Conservation (phyloP, 495 filamentous ascomycete genomes). For the Penicillium odoratum region DNA sequence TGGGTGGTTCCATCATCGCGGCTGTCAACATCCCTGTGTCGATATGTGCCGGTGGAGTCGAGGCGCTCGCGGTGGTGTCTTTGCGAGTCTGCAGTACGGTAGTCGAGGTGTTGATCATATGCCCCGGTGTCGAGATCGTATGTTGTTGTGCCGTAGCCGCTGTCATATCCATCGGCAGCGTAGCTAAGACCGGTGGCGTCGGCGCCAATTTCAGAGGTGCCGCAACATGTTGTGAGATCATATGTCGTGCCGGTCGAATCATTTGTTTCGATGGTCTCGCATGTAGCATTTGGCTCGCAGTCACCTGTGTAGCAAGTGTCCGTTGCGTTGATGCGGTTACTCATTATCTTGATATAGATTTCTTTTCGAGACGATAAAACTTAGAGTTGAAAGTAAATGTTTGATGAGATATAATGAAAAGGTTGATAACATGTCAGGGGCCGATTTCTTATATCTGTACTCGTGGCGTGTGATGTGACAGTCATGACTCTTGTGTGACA, state of each 20-base stretch:
- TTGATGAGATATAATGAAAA: not conserved
- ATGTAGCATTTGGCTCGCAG: slow-evolving; percentile 16
- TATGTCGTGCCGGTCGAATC: slow-evolving; percentile 24
- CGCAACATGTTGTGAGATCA: slow-evolving; percentile 31
- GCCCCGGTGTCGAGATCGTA: slow-evolving; percentile 39
- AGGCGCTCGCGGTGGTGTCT: slow-evolving; percentile 41
- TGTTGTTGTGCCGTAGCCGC: slow-evolving; percentile 40
- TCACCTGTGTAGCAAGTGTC: slow-evolving; percentile 18
- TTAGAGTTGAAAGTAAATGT: not conserved
- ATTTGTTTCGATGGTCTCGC: slow-evolving; percentile 17
- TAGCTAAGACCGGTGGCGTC: slow-evolving; percentile 39
- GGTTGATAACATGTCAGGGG: not conserved
- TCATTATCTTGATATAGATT: slow-evolving; percentile 19
- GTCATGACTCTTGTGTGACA: slow-evolving; percentile 22
- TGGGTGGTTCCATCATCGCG: slow-evolving; percentile 35
- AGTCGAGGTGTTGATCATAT: slow-evolving; percentile 44
- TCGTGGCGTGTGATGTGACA: slow-evolving; percentile 13
- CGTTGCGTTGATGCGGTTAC: slow-evolving; percentile 14
- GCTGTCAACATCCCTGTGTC: slow-evolving; percentile 37
- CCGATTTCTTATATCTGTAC: slow-evolving; percentile 9
- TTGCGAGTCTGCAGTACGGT: slow-evolving; percentile 27
- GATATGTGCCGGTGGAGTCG: slow-evolving; percentile 31
- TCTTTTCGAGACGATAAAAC: not conserved
- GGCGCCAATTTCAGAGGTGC: slow-evolving; percentile 40
- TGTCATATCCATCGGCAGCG: slow-evolving; percentile 35